Base-by-base conservation (phyloP, 116 monocot genomes). In the Dioscorea cayenensis region DNA sequence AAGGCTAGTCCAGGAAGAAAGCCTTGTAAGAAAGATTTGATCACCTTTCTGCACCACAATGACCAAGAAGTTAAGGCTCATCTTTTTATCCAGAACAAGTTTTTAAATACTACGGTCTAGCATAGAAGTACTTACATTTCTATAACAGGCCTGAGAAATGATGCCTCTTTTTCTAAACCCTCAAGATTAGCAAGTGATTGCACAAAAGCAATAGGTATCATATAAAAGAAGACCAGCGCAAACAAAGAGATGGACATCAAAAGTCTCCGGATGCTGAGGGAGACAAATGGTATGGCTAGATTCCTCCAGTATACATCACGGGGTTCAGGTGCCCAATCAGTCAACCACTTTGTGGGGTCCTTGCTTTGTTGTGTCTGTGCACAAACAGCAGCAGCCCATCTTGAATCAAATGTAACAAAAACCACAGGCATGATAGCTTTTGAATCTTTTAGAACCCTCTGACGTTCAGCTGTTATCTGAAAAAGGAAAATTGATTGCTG, bases 131-230 rank as follows among this genome's bases (percentile, higher is more conserved):
- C 91, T 95, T 87, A 95, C 95, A 75, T 64, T 60, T 95, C 85
- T 61, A 95, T 71, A 8, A 95, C 87, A 14, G 87, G 87, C 67
- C 77, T 85, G 63, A 95, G 87, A 68, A 92, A 95, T 38, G 92
- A 87, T 38, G 87, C 87, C 67, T 85, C 85, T 70, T 89, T 95
- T 82, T 90, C 92, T 68, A 95, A 84, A 49, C 85, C 83, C 59
- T 95, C 95, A 59, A 95, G 85, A 85, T 95, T 95, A 51, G 95
- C 95, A 51, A 95, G 85, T 49, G 95, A 89, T 82, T 95, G 95
- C 52, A 95, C 92, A 72, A 87, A 84, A 49, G 92, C 78, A 84
- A 95, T 92, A 14, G 95, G 95, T 43, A 95, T 92, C 84, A 95
- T 92, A 76, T 95, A 95, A 71, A 85, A 95, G 77, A 95, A 92